A percentile compares a stretch with the other conserved stretches of the same genome.
These are phyloP conservation scores for Gremmenia infestans DNA, from an alignment of 2,329 filamentous ascomycete genomes.

Conservation along the genomic window DNA sequence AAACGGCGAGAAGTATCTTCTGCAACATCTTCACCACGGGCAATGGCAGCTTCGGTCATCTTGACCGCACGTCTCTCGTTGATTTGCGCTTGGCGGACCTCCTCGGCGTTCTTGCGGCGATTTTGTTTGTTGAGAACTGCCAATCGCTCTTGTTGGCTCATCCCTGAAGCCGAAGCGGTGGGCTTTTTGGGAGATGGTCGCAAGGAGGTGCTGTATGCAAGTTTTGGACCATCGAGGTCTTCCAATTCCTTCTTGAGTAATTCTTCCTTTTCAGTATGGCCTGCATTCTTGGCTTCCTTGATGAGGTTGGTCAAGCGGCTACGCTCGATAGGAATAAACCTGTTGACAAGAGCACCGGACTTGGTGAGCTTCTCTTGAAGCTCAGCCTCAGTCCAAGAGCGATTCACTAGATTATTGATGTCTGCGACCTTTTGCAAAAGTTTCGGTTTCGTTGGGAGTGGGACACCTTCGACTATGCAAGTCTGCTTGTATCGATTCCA, in stretches of 20 bases:
- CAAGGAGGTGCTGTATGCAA: conserved; percentile 67
- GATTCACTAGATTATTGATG: conserved; percentile 74
- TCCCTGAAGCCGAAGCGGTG: conserved; percentile 38
- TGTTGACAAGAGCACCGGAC: conserved; percentile 61
- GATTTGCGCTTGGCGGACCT: conserved; percentile 84
- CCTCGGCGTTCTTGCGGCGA: conserved; percentile 77
- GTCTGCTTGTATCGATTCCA: conserved; percentile 75
- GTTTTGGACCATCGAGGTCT: conserved; percentile 60
- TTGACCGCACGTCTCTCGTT: conserved; percentile 66
- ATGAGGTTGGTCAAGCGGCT: conserved; percentile 61
- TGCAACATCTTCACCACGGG: conserved; percentile 56
- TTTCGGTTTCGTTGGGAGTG: conserved; percentile 66
- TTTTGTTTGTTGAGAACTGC: conserved; percentile 81
- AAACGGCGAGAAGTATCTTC: conserved; percentile 58
- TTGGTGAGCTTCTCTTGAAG: conserved; percentile 73
- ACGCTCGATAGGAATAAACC: conserved; percentile 62
- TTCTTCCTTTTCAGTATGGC: conserved; percentile 53
- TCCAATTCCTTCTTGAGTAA: conserved; percentile 57
- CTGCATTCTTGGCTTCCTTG: conserved; percentile 59
- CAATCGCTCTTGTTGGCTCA: conserved; percentile 73
- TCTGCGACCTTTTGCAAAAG: conserved; percentile 70
- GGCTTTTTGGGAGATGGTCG: conserved; percentile 48
- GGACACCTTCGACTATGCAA: conserved; percentile 65
- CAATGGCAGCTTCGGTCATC: conserved; percentile 55
- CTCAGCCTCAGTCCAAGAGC: conserved; percentile 77